Evolutionary conservation across 192 early-diverging fungal genomes (phyloP), one percentile per base, ranked within the genome.

Genomic region (Podila horticola): DNA sequence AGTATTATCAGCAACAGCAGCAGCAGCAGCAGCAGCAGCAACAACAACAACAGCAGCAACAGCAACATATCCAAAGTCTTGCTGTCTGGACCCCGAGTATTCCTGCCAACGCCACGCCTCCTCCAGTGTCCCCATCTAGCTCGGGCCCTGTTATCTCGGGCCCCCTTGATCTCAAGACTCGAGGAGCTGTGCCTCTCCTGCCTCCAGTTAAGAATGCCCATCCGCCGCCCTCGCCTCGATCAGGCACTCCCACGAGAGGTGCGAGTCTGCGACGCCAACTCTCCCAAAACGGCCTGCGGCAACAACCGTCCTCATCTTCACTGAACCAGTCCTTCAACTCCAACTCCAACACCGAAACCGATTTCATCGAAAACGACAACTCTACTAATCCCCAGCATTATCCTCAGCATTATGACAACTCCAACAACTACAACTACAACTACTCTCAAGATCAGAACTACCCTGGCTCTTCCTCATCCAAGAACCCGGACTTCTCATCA

Each of bases 151-250:
- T 64, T 61, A 73, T 81, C 65, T 81, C 77, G 1, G 77, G 77
- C 20, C 77, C 71, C 17, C 62, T 73, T 13, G 71, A 73, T 60
- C 77, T 81, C 61, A 72, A 67, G 66, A 72, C 76, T 28, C 38
- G 58, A 49, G 59, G 64, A 29, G 59, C 65, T 9, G 64, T 48
- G 15, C 76, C 76, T 29, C 72, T 68, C 57, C 48, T 73, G 41
- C 66, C 77, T 34, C 77, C 77, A 28, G 48, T 73, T 33, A 72
- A 63, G 52, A 62, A 73, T 19, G 67, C 69, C 10, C 71, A 60
- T 13, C 70, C 76, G 20, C 61, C 66, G 52, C 52, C 52, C 52
- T 55, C 24, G 52, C 24, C 52, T 4, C 67, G 51, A 13, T 24
- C 15, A 20, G 31, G 62, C 17, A 28, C 51, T 3, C 71, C 77